Evolutionary conservation across 495 filamentous ascomycete genomes (phyloP).

Genomic region (Trichoderma asperelloides): DNA sequence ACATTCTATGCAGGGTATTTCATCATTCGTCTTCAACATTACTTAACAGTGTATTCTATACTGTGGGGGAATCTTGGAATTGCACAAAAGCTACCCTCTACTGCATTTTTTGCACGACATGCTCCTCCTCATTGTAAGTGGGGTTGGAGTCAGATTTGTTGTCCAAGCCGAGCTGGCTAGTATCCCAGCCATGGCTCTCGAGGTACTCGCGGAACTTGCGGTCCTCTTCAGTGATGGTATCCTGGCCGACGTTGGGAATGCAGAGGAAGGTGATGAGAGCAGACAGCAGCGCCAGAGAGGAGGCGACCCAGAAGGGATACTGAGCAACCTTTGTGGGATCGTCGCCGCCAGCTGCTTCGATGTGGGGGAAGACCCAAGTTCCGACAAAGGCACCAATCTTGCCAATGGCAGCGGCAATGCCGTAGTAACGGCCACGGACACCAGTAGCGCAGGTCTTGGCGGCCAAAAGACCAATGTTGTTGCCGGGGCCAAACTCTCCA

Average conservation of each 20-base stretch:
- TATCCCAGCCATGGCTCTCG: slow-evolving; percentile 60
- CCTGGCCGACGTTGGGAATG: slow-evolving; percentile 60
- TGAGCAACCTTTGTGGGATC: slow-evolving; percentile 50
- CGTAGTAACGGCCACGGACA: slow-evolving; percentile 86
- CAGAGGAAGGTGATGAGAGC: slow-evolving; percentile 49
- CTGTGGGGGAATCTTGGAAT: too few relatives aligned
- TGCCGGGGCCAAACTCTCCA: slow-evolving; percentile 79
- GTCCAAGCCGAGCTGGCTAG: slow-evolving; percentile 52
- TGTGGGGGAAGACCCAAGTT: slow-evolving; percentile 68
- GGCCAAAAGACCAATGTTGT: slow-evolving; percentile 84
- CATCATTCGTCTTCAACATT: too few relatives aligned
- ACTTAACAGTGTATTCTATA: too few relatives aligned
- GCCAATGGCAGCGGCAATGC: slow-evolving; percentile 72
- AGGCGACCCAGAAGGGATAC: slow-evolving; percentile 72
- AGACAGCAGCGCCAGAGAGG: slow-evolving; percentile 53
- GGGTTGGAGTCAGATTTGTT: slow-evolving; percentile 20
- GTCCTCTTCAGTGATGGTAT: slow-evolving; percentile 66
- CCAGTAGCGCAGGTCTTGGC: slow-evolving; percentile 82
- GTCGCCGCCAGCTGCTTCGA: slow-evolving; percentile 54
- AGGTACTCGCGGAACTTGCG: slow-evolving; percentile 61
- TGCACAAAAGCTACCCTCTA: background rate
- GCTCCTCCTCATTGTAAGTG: slow-evolving; percentile 1
- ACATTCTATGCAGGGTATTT: too few relatives aligned
- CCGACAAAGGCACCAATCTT: slow-evolving; percentile 92
- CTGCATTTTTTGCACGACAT: background rate